phyloP scores from a whole-genome alignment of 441 rosid species.

The Adansonia gregorii region DNA sequence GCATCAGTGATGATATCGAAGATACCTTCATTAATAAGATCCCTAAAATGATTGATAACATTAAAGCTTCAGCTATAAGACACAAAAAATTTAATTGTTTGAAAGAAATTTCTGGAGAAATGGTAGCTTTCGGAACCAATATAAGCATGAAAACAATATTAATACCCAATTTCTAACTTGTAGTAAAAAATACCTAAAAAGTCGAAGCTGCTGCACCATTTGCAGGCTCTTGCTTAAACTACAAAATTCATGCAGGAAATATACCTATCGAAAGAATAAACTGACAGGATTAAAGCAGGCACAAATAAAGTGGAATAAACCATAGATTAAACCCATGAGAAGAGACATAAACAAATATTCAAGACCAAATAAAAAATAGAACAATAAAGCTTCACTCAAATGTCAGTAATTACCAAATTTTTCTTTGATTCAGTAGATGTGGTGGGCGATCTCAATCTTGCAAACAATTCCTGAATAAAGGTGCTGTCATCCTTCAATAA shows the following conservation, averaged over 20 bases:
- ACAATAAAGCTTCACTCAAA: not conserved
- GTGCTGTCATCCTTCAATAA: conserved; percentile 89
- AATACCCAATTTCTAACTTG: conserved; percentile 29
- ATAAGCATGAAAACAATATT: not conserved
- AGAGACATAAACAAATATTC: not conserved
- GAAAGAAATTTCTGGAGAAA: not conserved
- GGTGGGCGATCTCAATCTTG: conserved; percentile 69
- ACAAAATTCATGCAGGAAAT: conserved; percentile 96
- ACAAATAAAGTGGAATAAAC: not conserved
- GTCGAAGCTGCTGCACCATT: conserved; percentile 92
- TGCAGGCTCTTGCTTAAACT: conserved; percentile 94
- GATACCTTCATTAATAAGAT: conserved; percentile 85
- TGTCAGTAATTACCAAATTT: conserved; percentile 69
- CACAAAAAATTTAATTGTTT: not conserved
- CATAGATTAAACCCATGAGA: not conserved
- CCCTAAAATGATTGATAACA: conserved; percentile 56
- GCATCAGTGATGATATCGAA: conserved; percentile 81
- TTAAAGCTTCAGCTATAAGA: not conserved
- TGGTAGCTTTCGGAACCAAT: conserved; percentile 5
- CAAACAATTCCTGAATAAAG: conserved; percentile 94
- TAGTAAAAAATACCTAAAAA: conserved; percentile 66
- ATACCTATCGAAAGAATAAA: conserved; percentile 58
- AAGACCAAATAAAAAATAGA: conserved; percentile 2
- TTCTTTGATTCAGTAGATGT: conserved; percentile 84
- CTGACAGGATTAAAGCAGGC: conserved; percentile 32